These are phyloP conservation scores for Orbilia javanica DNA, from an alignment of 2,329 filamentous ascomycete species.

Conservation along the genomic window DNA sequence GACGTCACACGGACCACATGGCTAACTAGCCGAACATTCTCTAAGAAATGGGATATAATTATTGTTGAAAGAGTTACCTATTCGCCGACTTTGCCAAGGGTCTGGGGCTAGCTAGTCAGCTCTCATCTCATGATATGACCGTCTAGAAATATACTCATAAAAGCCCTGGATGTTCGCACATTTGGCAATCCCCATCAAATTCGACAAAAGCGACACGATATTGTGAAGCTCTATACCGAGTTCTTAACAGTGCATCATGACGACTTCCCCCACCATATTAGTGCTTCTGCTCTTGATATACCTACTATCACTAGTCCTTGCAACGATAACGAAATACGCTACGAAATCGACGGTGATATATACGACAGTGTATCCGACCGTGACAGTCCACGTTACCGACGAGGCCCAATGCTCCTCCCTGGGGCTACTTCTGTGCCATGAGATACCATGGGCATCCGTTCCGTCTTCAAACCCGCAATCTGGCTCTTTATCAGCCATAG, in stretches of 20 bases:
- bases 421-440: slow-evolving; percentile 12
- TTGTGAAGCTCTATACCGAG: not conserved
- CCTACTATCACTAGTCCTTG: not conserved
- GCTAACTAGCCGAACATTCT: not conserved
- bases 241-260: not conserved
- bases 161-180: too few relatives aligned
- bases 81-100: too few relatives aligned
- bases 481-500: not conserved
- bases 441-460: slow-evolving; percentile 2
- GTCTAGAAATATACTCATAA: too few relatives aligned
- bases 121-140: too few relatives aligned
- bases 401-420: not conserved
- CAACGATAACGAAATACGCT: slow-evolving; percentile 7
- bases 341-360: slow-evolving; percentile 21
- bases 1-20: not conserved
- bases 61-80: too few relatives aligned
- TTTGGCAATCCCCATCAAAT: too few relatives aligned
- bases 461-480: not conserved
- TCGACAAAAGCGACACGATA: not conserved
- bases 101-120: too few relatives aligned
- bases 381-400: slow-evolving; percentile 28
- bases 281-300: not conserved
- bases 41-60: not conserved
- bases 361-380: slow-evolving; percentile 22
- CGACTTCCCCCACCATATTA: not conserved